Evolutionary conservation across 208 protist species (phyloP), one percentile per base, ranked within the genome.

Genomic region (Trichomonas vaginalis): DNA sequence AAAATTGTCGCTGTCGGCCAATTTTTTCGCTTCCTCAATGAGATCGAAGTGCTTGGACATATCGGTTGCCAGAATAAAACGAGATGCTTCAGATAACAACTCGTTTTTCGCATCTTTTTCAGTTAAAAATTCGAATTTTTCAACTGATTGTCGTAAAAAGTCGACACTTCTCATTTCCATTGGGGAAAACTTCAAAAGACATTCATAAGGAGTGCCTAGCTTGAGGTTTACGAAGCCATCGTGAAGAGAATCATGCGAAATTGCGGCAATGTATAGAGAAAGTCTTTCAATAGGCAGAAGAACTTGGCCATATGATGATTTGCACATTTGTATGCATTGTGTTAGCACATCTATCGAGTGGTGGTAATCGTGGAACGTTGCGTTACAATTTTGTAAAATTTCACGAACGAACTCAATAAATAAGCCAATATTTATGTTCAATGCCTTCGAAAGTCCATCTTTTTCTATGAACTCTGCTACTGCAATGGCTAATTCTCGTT

Each of bases 31-130:
- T 17, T 80, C 96, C 35, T 87, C 56, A 0, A 96, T 37, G 17
- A 96, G 51, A 23, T 62, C 95, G 37, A 97, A 97, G 95, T 97
- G 97, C 21, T 95, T 82, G 12, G 46, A 39, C 96, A 97, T 97
- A 95, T 97, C 97, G 0, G 97, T 97, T 12, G 96, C 95, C 3
- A 97, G 95, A 42, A 97, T 97, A 48, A 96, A 49, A 17, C 56
- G 17, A 6, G 56, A 70, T 32, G 56, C 56, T 8, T n/a, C n/a
- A 8, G 2, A n/a, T 32, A 70, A 27, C 2, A 70, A 12, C 21
- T 70, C 12, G 2, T 70, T 70, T 27, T 70, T 70, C 2, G 17
- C 56, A n/a, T 70, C 56, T 70, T 70, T 27, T 70, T 70, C n/a
- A 27, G 21, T 27, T 6, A 70, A 27, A 27, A 70, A 70, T 12